A percentile compares a stretch with the other conserved stretches of the same genome.
Conservation (phyloP, 208 protist species). For the Leishmania major region DNA sequence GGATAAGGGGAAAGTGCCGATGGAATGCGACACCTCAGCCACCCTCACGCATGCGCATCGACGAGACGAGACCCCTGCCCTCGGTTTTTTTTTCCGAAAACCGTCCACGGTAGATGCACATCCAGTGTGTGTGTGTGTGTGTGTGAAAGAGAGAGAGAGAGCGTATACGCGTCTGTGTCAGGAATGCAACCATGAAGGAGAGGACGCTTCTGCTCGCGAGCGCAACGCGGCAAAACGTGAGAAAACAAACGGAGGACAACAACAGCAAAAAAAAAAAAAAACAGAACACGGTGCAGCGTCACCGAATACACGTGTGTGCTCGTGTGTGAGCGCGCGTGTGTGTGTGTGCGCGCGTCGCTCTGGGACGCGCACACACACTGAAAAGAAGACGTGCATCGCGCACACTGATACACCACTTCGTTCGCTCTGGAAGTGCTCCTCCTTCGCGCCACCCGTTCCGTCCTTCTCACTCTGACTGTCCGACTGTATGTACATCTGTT, state of each 20-base stretch:
- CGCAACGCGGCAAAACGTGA: neutral
- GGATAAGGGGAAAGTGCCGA: neutral
- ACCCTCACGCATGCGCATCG: neutral
- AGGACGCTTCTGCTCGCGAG: neutral
- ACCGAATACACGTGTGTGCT: neutral
- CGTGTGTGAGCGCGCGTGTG: too few species aligned
- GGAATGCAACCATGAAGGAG: neutral
- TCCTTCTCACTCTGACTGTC: neutral
- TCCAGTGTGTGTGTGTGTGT: neutral
- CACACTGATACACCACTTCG: neutral
- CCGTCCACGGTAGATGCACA: too few species aligned
- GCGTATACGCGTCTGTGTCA: neutral
- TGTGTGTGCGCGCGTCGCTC: neutral
- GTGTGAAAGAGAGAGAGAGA: neutral
- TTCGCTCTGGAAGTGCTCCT: neutral
- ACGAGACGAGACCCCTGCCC: neutral
- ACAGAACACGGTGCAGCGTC: neutral
- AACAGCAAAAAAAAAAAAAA: neutral
- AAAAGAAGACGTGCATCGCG: neutral
- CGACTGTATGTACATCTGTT: conserved; percentile 1
- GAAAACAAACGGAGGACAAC: neutral
- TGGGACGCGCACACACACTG: neutral
- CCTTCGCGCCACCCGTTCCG: neutral
- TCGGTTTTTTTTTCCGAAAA: neutral
- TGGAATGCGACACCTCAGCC: neutral